Conservation (phyloP, 73 alveolate species). For the Paramecium octaurelia region DNA sequence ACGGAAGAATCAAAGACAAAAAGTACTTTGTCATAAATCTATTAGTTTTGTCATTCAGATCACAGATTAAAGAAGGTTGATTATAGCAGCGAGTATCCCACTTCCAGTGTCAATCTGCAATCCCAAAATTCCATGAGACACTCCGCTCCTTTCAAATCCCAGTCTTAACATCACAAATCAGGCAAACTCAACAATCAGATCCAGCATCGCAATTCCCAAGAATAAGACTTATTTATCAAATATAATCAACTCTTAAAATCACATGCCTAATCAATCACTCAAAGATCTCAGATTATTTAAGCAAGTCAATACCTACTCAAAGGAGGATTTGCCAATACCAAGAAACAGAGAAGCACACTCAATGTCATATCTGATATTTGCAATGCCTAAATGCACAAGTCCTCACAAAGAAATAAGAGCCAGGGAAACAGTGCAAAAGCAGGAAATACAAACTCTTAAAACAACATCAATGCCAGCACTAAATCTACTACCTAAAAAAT, state of each 20-base stretch:
- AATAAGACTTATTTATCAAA: not conserved
- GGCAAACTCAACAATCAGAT: not conserved
- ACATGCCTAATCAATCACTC: conserved; percentile 1
- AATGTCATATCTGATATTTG: conserved; percentile 35
- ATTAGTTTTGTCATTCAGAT: conserved; percentile 45
- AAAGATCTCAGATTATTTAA: conserved; percentile 11
- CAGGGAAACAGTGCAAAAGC: conserved; percentile 13
- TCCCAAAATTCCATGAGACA: not conserved
- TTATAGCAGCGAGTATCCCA: conserved; percentile 21
- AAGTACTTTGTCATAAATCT: not conserved
- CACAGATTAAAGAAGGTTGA: conserved; percentile 21
- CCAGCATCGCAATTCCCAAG: not conserved
- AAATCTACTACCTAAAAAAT: not conserved
- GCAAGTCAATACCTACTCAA: not conserved
- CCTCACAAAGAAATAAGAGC: not conserved
- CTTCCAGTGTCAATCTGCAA: not conserved
- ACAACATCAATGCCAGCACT: not conserved
- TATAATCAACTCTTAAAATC: conserved; percentile 14
- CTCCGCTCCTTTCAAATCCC: conserved; percentile 17
- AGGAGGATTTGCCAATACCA: not conserved
- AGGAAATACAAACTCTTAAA: not conserved
- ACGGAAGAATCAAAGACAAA: conserved; percentile 18
- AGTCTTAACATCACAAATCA: conserved; percentile 38
- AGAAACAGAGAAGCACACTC: not conserved
- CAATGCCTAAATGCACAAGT: not conserved